Evolutionary conservation across 2,329 filamentous ascomycete species (phyloP).

Genomic region (Sordariomycetes sp.): DNA sequence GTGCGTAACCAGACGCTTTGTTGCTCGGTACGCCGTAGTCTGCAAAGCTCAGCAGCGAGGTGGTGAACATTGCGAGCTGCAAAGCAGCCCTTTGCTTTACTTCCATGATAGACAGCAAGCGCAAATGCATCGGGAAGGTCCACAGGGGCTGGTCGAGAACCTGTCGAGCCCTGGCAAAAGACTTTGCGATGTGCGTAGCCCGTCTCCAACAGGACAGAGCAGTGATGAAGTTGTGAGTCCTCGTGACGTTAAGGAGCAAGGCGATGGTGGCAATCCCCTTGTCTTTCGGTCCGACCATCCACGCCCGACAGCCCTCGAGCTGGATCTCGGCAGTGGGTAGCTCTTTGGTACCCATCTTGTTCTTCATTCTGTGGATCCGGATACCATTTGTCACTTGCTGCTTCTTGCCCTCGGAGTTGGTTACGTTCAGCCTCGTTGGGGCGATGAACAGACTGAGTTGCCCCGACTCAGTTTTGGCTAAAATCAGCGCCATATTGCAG

Average conservation of each 20-base stretch:
- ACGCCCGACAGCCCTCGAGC: constrained; percentile 50
- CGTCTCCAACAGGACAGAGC: constrained; percentile 45
- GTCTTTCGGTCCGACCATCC: constrained; percentile 58
- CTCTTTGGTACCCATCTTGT: constrained; percentile 61
- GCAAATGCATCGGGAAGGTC: constrained; percentile 47
- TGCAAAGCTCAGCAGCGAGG: constrained; percentile 42
- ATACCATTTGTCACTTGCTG: constrained; percentile 54
- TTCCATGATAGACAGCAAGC: constrained; percentile 45
- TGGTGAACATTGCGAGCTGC: constrained; percentile 44
- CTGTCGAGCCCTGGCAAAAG: constrained; percentile 47
- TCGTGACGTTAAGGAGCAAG: constrained; percentile 58
- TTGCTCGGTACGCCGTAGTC: constrained; percentile 28
- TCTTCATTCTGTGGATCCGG: constrained; percentile 59
- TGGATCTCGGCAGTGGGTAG: constrained; percentile 67
- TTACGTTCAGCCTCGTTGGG: constrained; percentile 8
- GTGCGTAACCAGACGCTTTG: constrained; percentile 9
- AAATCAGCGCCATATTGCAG: constrained; percentile 46
- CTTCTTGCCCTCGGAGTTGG: constrained; percentile 16
- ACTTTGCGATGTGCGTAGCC: constrained; percentile 45
- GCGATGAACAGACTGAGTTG: constrained; percentile 55
- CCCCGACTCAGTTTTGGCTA: constrained; percentile 42
- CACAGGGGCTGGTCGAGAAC: constrained; percentile 37
- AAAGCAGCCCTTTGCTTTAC: constrained; percentile 46
- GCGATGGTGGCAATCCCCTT: constrained; percentile 59
- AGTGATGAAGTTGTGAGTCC: constrained; percentile 46